phyloP scores from a whole-genome alignment of 2,329 filamentous ascomycete species.

The Penicillium sp. region DNA sequence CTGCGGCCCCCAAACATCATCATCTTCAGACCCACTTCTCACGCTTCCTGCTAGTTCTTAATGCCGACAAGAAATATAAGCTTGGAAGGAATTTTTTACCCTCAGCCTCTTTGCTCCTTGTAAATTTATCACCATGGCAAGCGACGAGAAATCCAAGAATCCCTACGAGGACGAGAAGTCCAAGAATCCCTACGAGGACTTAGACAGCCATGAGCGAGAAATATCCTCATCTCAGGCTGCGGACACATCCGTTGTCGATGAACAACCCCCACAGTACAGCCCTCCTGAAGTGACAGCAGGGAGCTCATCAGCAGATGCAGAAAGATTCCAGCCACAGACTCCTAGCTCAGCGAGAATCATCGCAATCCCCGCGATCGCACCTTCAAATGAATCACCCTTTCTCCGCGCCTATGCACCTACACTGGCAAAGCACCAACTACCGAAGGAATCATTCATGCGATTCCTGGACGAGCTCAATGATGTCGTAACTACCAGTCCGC shows the following conservation, averaged over 20 bases:
- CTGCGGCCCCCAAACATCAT: neutral
- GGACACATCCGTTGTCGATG: neutral
- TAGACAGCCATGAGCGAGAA: conserved; percentile 1
- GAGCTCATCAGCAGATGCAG: neutral
- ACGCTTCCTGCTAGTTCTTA: neutral
- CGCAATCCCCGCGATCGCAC: conserved; percentile 17
- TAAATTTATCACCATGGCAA: neutral
- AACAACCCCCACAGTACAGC: neutral
- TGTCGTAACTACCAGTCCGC: conserved; percentile 23
- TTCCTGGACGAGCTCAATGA: conserved; percentile 31
- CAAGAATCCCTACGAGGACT: conserved; percentile 5
- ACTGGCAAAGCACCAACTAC: conserved; percentile 8
- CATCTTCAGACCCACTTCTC: neutral
- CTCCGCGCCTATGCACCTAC: conserved; percentile 19
- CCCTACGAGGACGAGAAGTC: conserved; percentile 4
- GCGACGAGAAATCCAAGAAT: neutral
- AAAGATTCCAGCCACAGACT: neutral
- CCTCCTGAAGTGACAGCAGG: neutral
- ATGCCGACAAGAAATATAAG: neutral
- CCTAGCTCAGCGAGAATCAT: conserved; percentile 1
- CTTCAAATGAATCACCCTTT: conserved; percentile 14
- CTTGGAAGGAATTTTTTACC: too few relatives aligned
- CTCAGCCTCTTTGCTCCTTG: neutral
- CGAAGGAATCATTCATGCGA: conserved; percentile 19
- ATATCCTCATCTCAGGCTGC: neutral